A percentile compares a stretch with the other conserved stretches of the same genome.
phyloP scores from a whole-genome alignment of 805 yeast species.

The Alloascoidea africana region DNA sequence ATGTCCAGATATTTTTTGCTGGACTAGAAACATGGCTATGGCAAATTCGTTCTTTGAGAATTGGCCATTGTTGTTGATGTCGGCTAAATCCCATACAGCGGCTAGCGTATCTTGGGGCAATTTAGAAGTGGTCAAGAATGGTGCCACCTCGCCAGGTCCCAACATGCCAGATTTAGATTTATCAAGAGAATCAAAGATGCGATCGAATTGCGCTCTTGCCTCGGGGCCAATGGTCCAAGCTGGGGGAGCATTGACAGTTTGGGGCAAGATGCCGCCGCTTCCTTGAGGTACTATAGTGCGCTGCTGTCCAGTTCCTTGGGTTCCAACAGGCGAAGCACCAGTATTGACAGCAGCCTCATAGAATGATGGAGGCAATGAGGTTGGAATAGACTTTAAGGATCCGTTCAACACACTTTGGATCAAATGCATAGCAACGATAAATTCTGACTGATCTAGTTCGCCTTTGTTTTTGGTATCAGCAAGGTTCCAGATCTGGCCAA shows the following conservation, averaged over 20 bases:
- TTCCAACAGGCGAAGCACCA: conserved; percentile 1
- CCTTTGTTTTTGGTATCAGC: conserved; percentile 73
- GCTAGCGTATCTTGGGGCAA: conserved; percentile 78
- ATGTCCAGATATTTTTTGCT: conserved; percentile 64
- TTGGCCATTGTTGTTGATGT: conserved; percentile 71
- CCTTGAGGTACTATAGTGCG: conserved; percentile 11
- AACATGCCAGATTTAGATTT: conserved; percentile 44
- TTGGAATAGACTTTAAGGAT: conserved; percentile 41
- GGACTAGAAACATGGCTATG: conserved; percentile 86
- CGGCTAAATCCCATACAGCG: conserved; percentile 87
- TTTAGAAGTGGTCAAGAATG: conserved; percentile 77
- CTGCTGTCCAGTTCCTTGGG: conserved; percentile 4
- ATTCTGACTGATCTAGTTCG: conserved; percentile 54
- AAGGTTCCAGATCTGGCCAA: conserved; percentile 82
- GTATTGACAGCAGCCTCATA: conserved; percentile 21
- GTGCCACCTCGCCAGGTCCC: conserved; percentile 72
- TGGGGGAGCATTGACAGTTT: conserved; percentile 15
- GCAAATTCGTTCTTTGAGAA: conserved; percentile 76
- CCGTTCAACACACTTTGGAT: conserved; percentile 71
- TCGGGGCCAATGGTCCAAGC: conserved; percentile 60
- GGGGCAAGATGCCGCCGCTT: conserved; percentile 16
- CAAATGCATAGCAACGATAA: conserved; percentile 88
- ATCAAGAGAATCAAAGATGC: conserved; percentile 68
- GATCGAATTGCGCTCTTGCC: conserved; percentile 64
- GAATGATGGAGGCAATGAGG: conserved; percentile 23